A percentile compares a stretch with the other conserved stretches of the same genome.
phyloP scores from a whole-genome alignment of 2,329 filamentous ascomycete genomes.

The Sarocladium kiliense region DNA sequence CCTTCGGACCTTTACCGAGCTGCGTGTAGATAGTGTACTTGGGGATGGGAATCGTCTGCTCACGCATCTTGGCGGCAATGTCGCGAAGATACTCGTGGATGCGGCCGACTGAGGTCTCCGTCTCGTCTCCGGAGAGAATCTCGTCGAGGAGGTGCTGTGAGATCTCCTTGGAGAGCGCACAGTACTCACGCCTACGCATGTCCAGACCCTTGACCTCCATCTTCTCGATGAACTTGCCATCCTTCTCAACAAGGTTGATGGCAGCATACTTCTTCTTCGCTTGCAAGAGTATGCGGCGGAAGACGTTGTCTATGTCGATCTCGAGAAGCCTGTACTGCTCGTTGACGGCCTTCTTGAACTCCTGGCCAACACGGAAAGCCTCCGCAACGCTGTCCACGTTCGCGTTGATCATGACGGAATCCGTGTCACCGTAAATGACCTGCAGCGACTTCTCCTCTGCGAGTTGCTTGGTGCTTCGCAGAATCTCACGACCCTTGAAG shows the following conservation, averaged over 20 bases:
- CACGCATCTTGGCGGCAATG: slow-evolving; percentile 80
- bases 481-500: slow-evolving; percentile 95
- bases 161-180: slow-evolving; percentile 89
- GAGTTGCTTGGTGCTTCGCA: slow-evolving; percentile 90
- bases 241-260: slow-evolving; percentile 83
- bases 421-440: slow-evolving; percentile 98
- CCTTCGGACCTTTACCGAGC: slow-evolving; percentile 86
- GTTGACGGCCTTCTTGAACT: slow-evolving; percentile 95
- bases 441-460: slow-evolving; percentile 86
- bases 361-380: slow-evolving; percentile 83
- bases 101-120: slow-evolving; percentile 78
- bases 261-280: slow-evolving; percentile 99
- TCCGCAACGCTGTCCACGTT: slow-evolving; percentile 92
- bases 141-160: slow-evolving; percentile 88
- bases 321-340: slow-evolving; percentile 88
- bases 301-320: slow-evolving; percentile 97
- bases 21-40: slow-evolving; percentile 99
- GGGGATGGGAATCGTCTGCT: slow-evolving; percentile 64
- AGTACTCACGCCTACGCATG: slow-evolving; percentile 97
- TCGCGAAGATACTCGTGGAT: slow-evolving; percentile 92
- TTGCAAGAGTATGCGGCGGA: slow-evolving; percentile 86
- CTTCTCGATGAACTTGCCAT: slow-evolving; percentile 88
- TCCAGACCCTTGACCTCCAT: slow-evolving; percentile 98
- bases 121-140: slow-evolving; percentile 88
- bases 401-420: slow-evolving; percentile 99